A percentile compares a stretch with the other conserved stretches of the same genome.
Conservation (phyloP, 768 basidiomycete species). For the Boletus subparvulus region DNA sequence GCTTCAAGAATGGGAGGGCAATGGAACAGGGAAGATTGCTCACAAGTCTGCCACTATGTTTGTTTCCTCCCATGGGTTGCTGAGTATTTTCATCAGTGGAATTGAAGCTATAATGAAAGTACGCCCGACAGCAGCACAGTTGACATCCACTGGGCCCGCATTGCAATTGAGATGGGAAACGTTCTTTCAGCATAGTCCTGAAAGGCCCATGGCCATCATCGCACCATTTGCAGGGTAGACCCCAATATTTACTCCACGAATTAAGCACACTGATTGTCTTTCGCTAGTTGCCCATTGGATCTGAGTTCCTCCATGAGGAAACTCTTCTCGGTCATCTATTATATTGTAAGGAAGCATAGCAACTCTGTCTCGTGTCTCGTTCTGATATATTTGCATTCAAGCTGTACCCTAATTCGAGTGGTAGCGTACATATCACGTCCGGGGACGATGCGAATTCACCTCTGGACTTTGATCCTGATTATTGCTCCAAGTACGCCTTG, state of each 20-base stretch:
- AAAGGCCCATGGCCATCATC: constrained; percentile 55
- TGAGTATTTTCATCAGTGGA: constrained; percentile 35
- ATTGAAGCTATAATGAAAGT: constrained; percentile 55
- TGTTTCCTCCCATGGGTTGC: not conserved
- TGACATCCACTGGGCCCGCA: constrained; percentile 39
- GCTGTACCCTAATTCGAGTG: constrained; percentile 47
- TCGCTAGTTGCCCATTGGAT: constrained; percentile 27
- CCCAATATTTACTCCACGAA: not conserved
- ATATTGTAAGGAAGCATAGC: not conserved
- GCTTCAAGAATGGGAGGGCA: constrained; percentile 32
- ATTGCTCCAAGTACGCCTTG: constrained; percentile 40
- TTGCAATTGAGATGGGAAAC: constrained; percentile 51
- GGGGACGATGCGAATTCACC: constrained; percentile 41
- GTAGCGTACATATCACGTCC: constrained; percentile 48
- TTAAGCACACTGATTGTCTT: not conserved
- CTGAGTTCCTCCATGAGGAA: too few species aligned
- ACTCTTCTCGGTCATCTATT: constrained; percentile 20
- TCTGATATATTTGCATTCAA: constrained; percentile 7
- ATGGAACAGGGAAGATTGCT: constrained; percentile 49
- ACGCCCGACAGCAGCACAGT: constrained; percentile 48
- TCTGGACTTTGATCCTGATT: constrained; percentile 47
- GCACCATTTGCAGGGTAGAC: constrained; percentile 42
- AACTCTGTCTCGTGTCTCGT: too few species aligned
- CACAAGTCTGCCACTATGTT: constrained; percentile 44
- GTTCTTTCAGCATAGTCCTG: constrained; percentile 49